phyloP scores from a whole-genome alignment of 139 green algal species.

The Ettlia oleoabundans region DNA sequence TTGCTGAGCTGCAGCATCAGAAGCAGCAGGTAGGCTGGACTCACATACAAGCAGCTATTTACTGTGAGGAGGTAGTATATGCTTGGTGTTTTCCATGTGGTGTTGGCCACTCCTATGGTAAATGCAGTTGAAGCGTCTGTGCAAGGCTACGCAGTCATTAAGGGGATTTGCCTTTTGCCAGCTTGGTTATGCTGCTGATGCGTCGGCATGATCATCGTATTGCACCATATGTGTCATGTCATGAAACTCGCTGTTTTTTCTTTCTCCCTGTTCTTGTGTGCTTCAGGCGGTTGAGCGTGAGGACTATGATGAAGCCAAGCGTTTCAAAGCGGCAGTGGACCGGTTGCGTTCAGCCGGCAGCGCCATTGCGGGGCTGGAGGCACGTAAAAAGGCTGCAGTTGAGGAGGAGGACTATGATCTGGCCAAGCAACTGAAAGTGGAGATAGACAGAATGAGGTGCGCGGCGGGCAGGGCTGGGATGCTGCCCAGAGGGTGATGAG shows the following conservation, averaged over 20 bases:
- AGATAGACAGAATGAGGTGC: constrained; percentile 82
- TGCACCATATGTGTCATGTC: too few species aligned
- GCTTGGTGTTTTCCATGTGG: too few species aligned
- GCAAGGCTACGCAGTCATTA: not conserved
- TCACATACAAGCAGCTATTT: not conserved
- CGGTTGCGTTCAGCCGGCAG: constrained; percentile 31
- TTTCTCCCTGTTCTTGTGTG: too few species aligned
- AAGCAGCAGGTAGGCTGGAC: constrained; percentile 62
- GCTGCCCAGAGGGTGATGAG: not conserved
- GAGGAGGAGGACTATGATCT: constrained; percentile 94
- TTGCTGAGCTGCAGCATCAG: constrained; percentile 62
- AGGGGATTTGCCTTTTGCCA: too few species aligned
- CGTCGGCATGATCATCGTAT: too few species aligned
- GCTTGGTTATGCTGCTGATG: too few species aligned
- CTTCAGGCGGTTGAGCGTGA: constrained; percentile 66
- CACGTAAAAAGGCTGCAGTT: constrained; percentile 58
- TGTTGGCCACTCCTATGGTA: too few species aligned
- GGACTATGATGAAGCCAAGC: constrained; percentile 97
- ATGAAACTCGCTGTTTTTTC: too few species aligned
- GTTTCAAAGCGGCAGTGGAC: constrained; percentile 68
- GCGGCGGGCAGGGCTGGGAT: not conserved
- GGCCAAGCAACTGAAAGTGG: constrained; percentile 87
- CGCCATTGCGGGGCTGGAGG: constrained; percentile 81
- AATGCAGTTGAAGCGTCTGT: too few species aligned
- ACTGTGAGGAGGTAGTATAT: too few species aligned